Conservation (phyloP, 2,329 filamentous ascomycete genomes). For the Onygena corvina region DNA sequence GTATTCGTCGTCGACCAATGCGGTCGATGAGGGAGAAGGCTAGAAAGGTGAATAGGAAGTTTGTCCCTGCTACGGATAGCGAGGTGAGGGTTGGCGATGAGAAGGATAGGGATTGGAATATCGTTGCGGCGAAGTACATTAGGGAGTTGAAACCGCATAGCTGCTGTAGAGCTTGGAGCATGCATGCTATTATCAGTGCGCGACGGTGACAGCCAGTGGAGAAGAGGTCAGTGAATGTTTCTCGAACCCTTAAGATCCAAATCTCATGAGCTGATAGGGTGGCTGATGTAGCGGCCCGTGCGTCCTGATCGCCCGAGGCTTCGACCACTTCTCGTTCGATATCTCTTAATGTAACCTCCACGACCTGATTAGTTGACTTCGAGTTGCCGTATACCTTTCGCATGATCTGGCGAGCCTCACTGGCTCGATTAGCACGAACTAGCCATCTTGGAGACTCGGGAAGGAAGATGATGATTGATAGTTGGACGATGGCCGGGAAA, state of each 20-base stretch:
- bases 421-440: slow-evolving; percentile 52
- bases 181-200: slow-evolving; percentile 71
- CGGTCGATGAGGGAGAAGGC: slow-evolving; percentile 67
- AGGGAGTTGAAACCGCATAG: slow-evolving; percentile 82
- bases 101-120: slow-evolving; percentile 68
- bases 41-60: slow-evolving; percentile 65
- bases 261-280: not conserved
- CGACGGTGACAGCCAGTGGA: slow-evolving; percentile 43
- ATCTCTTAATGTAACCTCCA: slow-evolving; percentile 50
- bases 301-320: slow-evolving; percentile 33
- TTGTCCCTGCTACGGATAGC: slow-evolving; percentile 68
- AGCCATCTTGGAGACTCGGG: slow-evolving; percentile 87
- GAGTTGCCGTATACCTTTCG: slow-evolving; percentile 48
- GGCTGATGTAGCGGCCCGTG: not conserved
- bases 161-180: slow-evolving; percentile 79
- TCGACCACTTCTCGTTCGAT: slow-evolving; percentile 66
- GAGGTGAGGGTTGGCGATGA: slow-evolving; percentile 66
- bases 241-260: slow-evolving; percentile 5
- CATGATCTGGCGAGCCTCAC: slow-evolving; percentile 54
- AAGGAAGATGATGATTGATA: slow-evolving; percentile 55
- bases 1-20: slow-evolving; percentile 64
- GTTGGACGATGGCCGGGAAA: slow-evolving; percentile 61
- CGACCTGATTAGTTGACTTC: slow-evolving; percentile 36
- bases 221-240: slow-evolving; percentile 21
- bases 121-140: slow-evolving; percentile 83